Percentiles rank a stretch among this genome's conserved stretches.
phyloP scores from a whole-genome alignment of 257 asterid genomes.

The Nicotiana benthamiana region DNA sequence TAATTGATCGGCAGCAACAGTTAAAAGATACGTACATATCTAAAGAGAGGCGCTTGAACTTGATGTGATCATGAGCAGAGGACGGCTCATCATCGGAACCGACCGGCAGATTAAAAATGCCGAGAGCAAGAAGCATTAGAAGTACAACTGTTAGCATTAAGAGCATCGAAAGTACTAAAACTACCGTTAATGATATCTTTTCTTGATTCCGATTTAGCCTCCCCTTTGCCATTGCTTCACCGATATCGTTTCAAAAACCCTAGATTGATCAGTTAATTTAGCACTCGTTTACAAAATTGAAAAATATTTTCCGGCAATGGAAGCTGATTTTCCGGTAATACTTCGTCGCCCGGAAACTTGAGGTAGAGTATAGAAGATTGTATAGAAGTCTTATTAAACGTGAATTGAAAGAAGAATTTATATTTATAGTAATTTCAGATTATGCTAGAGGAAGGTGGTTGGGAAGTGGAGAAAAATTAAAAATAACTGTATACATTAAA shows the following conservation, averaged over 20 bases:
- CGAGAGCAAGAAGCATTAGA: conserved; percentile 71
- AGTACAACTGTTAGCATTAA: conserved; percentile 70
- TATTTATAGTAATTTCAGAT: neutral
- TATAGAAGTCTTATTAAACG: neutral
- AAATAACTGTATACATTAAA: neutral
- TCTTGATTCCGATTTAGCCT: conserved; percentile 55
- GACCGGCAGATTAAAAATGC: conserved; percentile 67
- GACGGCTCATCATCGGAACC: conserved; percentile 38
- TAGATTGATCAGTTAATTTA: neutral
- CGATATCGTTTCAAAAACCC: neutral
- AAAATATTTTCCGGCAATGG: neutral
- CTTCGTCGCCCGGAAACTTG: neutral
- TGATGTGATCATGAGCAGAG: conserved; percentile 35
- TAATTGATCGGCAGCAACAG: neutral
- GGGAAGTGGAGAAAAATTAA: too few relatives aligned
- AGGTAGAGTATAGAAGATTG: neutral
- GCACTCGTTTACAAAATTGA: neutral
- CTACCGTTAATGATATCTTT: conserved; percentile 55
- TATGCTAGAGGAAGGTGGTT: neutral
- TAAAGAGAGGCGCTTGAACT: conserved; percentile 50
- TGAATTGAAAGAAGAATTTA: neutral
- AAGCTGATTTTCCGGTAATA: neutral
- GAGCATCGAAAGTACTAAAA: conserved; percentile 59
- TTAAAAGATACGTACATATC: conserved; percentile 24
- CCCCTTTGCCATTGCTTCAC: conserved; percentile 45